Base-by-base conservation (phyloP, 2,329 filamentous ascomycete genomes). In the Endothia cerciana region DNA sequence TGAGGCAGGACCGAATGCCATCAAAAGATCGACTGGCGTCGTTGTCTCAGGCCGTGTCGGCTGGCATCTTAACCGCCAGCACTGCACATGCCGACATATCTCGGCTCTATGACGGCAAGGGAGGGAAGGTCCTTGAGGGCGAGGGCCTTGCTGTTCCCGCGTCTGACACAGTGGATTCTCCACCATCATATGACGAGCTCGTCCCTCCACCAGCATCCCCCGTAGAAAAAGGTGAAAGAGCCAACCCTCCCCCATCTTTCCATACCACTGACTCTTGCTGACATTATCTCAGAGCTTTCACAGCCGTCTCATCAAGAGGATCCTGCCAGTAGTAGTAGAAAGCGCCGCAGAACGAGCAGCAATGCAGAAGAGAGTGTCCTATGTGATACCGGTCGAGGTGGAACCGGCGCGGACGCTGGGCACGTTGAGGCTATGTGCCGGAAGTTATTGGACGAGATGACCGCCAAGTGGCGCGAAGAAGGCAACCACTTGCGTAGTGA, bases 381-480 rank as follows among this genome's bases (percentile, higher is more conserved):
- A 1, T 28, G 22, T 19, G 40, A 43, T 8, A 25, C 30, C 17
- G 25, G 47, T 4, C 22, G 28, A 19, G 6, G 17, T 45, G 49
- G 22, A 8, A 17, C 19, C 11, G 25, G 17, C 19, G 25, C 43
- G 30, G 60, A 63, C 33, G 33, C 28, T 3, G 28, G 8, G 1
- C 30, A 25, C 17, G 22, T 58, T 28, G 61, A 63, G n/a, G 30
- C 61, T 30, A 38, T 63, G 5, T 63, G 61, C 41, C 61, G 53
- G 7, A 63, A 63, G 41, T 19, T 63, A 17, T 19, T 63, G 61
- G 28, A 4, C 36, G 53, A 63, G 41, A 63, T 63, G 61, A 28
- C 53, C n/a, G 61, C 61, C 41, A 63, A 63, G 61, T 58, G 61
- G 41, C 61, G 43, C n/a, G 41, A 56, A 56, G 51, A 63, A 17